These are phyloP conservation scores for Daedalea quercina DNA, from an alignment of 768 basidiomycete genomes.

Conservation along the genomic window DNA sequence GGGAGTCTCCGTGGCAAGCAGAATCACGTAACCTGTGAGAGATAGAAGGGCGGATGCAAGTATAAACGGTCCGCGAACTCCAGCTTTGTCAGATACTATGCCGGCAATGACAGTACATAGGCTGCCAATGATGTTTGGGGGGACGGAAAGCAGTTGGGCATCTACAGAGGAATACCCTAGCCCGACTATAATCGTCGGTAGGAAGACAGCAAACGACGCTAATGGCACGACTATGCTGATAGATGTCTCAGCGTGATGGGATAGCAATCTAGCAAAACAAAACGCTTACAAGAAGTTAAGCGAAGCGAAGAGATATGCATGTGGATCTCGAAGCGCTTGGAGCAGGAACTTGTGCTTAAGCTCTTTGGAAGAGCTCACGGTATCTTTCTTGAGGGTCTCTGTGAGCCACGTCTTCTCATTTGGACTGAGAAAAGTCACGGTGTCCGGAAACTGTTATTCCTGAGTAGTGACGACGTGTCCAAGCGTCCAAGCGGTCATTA, in stretches of 20 bases:
- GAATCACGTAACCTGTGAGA: constrained; percentile 4
- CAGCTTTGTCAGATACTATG: constrained; percentile 5
- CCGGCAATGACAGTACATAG: constrained; percentile 1
- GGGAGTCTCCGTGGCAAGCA: constrained; percentile 2
- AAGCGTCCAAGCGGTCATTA: not conserved
- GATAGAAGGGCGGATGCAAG: constrained; percentile 1
- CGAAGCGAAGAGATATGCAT: constrained; percentile 2
- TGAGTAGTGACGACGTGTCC: not conserved
- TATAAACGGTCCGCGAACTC: constrained; percentile 6
- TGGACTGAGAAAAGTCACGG: constrained; percentile 5
- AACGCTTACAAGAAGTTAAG: constrained; percentile 9
- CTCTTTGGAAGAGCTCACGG: constrained; percentile 1
- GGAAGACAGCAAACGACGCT: constrained; percentile 43
- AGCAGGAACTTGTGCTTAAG: constrained; percentile 3
- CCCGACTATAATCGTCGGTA: constrained; percentile 58
- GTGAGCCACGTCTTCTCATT: constrained; percentile 8
- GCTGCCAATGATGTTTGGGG: constrained; percentile 24
- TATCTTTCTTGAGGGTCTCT: constrained; percentile 3
- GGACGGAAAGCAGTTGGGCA: constrained; percentile 56
- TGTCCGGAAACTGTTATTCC: constrained; percentile 4
- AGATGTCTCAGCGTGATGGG: not conserved
- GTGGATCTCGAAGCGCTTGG: constrained; percentile 7
- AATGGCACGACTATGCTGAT: constrained; percentile 21
- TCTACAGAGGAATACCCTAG: constrained; percentile 46
- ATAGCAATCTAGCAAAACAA: not conserved